phyloP scores from a whole-genome alignment of 768 basidiomycete genomes.

The Trametes elegans region DNA sequence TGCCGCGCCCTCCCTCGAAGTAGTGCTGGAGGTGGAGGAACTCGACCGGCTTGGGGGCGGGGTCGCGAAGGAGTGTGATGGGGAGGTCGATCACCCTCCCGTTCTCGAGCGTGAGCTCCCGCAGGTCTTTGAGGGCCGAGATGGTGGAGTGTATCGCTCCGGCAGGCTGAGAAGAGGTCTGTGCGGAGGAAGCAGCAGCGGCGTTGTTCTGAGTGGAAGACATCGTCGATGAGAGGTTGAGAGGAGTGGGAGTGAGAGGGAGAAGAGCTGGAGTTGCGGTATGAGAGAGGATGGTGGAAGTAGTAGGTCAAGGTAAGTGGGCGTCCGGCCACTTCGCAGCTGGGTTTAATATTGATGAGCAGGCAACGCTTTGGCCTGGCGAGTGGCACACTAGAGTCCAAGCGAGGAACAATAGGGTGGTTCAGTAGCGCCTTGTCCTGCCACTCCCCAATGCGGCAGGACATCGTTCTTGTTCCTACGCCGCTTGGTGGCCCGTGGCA shows the following conservation, averaged over 20 bases:
- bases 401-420: background rate
- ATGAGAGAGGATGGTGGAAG: background rate
- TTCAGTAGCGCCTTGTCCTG: constrained; percentile 1
- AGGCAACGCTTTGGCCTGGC: background rate
- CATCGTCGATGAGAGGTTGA: background rate
- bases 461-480: no score
- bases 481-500: no score
- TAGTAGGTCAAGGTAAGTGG: background rate
- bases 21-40: constrained; percentile 15
- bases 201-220: background rate
- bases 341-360: background rate
- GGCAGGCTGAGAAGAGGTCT: background rate
- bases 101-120: constrained; percentile 11
- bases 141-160: no score
- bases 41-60: constrained; percentile 10
- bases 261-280: background rate
- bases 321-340: background rate
- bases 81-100: constrained; percentile 14
- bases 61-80: background rate
- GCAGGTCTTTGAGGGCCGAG: background rate
- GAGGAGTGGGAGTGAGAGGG: background rate
- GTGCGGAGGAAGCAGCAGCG: background rate
- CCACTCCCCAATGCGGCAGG: no score
- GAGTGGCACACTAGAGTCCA: background rate
- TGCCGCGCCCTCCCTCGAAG: background rate